Evolutionary conservation across 2,329 filamentous ascomycete genomes (phyloP).

Genomic region (Trichoderma sp.): DNA sequence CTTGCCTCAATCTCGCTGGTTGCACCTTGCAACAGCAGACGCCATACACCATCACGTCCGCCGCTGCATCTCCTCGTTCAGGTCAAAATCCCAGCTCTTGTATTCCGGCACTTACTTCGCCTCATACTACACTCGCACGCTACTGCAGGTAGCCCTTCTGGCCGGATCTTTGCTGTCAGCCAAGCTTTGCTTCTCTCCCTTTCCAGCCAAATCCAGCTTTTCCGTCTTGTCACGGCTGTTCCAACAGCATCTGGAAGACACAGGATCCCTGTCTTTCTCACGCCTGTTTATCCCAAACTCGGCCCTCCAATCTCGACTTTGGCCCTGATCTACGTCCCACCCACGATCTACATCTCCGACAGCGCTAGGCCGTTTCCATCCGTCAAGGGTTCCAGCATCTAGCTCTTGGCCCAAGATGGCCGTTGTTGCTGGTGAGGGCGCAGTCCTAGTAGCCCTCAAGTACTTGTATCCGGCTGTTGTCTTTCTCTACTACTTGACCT

Average conservation of each 20-base stretch:
- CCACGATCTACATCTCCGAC: background rate
- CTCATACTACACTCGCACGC: background rate
- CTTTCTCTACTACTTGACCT: constrained; percentile 58
- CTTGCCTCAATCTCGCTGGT: background rate
- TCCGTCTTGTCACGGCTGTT: background rate
- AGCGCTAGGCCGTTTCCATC: background rate
- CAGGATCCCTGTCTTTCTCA: background rate
- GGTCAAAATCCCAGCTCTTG: background rate
- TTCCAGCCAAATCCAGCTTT: background rate
- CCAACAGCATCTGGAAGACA: background rate
- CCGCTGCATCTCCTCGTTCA: background rate
- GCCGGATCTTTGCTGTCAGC: background rate
- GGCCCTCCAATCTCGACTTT: background rate
- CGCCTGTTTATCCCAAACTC: background rate
- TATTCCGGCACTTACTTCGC: background rate
- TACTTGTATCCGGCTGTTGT: constrained; percentile 60
- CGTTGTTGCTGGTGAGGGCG: constrained; percentile 10
- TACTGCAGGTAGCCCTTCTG: background rate
- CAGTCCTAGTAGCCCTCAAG: constrained; percentile 49
- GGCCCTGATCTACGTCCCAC: background rate
- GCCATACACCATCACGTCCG: background rate
- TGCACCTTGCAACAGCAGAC: background rate
- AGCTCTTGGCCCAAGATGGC: constrained; percentile 21
- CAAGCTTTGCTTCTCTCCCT: background rate
- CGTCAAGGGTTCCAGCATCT: background rate